Conservation (phyloP, 140 eudicot species). For the Oenanthe javanica region DNA sequence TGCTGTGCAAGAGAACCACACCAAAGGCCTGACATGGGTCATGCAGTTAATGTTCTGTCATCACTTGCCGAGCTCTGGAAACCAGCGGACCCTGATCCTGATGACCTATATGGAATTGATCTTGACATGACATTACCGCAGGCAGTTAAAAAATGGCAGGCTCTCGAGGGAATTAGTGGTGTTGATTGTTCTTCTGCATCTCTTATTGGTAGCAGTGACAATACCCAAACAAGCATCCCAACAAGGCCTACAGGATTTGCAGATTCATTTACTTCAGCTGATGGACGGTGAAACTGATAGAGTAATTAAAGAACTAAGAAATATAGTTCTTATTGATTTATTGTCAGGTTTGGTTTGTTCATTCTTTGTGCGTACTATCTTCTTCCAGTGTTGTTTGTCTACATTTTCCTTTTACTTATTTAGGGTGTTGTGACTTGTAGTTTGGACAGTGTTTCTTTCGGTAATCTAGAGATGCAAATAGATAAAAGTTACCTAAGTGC, state of each 20-base stretch:
- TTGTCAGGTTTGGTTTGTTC: slow-evolving; percentile 3
- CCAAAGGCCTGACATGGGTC: slow-evolving; percentile 90
- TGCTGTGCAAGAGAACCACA: slow-evolving; percentile 79
- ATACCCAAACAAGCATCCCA: slow-evolving; percentile 77
- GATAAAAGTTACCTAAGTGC: background rate
- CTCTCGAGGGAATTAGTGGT: slow-evolving; percentile 47
- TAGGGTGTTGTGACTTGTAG: slow-evolving; percentile 1
- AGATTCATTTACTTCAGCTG: slow-evolving; percentile 28
- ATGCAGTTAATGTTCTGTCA: slow-evolving; percentile 68
- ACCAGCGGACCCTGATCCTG: slow-evolving; percentile 55
- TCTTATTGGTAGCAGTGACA: slow-evolving; percentile 45
- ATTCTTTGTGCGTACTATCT: background rate
- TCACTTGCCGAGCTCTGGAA: slow-evolving; percentile 81
- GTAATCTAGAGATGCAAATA: slow-evolving; percentile 6
- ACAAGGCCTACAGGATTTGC: slow-evolving; percentile 72
- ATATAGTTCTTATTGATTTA: background rate
- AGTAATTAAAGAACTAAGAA: background rate
- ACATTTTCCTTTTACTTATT: background rate
- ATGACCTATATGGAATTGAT: slow-evolving; percentile 45
- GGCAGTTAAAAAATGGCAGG: slow-evolving; percentile 64
- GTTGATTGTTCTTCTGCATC: slow-evolving; percentile 41
- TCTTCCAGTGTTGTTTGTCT: background rate
- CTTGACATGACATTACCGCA: slow-evolving; percentile 58
- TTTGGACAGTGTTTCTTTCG: background rate
- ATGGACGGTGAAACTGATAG: slow-evolving; percentile 4